These are phyloP conservation scores for Penicillium concentricum DNA, from an alignment of 2,329 filamentous ascomycete genomes.

Conservation along the genomic window DNA sequence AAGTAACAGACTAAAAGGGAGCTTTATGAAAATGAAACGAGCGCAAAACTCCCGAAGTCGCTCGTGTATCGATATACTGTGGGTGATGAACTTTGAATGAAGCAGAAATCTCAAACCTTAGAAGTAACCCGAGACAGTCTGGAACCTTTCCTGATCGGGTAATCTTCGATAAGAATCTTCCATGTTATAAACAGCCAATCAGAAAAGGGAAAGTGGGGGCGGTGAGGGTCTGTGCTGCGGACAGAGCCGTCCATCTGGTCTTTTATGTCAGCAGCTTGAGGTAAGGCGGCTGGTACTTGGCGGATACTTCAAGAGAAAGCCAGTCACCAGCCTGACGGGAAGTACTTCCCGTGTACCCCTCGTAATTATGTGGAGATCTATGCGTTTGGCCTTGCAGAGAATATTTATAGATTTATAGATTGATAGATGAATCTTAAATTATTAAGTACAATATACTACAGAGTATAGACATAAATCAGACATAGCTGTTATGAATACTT, in stretches of 20 bases:
- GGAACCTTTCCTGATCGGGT: slow-evolving; percentile 25
- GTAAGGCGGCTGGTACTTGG: background rate
- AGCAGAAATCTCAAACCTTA: slow-evolving; percentile 2
- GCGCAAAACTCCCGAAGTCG: slow-evolving; percentile 61
- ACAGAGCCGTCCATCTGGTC: background rate
- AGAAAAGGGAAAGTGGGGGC: background rate
- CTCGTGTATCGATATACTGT: slow-evolving; percentile 37
- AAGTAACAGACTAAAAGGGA: slow-evolving; percentile 31
- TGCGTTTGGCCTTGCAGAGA: slow-evolving; percentile 6
- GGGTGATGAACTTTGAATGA: slow-evolving; percentile 2
- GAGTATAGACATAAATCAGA: background rate
- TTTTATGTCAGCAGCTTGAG: slow-evolving; percentile 3
- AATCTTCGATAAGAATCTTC: slow-evolving; percentile 9
- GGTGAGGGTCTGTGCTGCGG: slow-evolving; percentile 11
- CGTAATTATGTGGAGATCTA: slow-evolving; percentile 8
- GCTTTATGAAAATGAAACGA: slow-evolving; percentile 50
- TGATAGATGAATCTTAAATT: slow-evolving; percentile 6
- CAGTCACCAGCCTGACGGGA: background rate
- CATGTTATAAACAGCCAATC: slow-evolving; percentile 2
- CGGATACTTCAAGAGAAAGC: background rate
- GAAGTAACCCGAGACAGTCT: slow-evolving; percentile 1
- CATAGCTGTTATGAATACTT: background rate
- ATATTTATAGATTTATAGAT: slow-evolving; percentile 13
- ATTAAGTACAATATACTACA: background rate
- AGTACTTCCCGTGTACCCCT: background rate